Base-by-base conservation (phyloP, 2,329 filamentous ascomycete species). In the Talaromyces sp. region DNA sequence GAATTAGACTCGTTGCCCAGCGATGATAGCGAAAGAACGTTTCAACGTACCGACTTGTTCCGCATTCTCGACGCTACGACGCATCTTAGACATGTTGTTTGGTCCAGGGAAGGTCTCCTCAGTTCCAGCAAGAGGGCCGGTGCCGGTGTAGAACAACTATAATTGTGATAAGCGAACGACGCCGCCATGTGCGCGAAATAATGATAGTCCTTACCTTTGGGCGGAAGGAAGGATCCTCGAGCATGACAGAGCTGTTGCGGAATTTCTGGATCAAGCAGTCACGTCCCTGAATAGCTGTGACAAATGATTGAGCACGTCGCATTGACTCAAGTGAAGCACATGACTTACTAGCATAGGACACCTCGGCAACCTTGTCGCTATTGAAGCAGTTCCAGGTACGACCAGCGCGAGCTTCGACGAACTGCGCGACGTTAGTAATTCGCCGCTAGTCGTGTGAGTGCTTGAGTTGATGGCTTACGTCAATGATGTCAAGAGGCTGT, bases 231-330 rank as follows among this genome's bases (percentile, higher is more conserved):
- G 87, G 83, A 11, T 88, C 86, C 78, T 98, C 93, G 0, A 94
- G 83, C 92, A 98, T 97, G 35, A 99, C 93, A 0, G 92, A 94
- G 45, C 92, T 97, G 80, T 99, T 99, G 41, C 95, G 89, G 74
- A 99, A 99, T 75, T 98, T 97, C 76, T 96, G 91, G 7, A 97
- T 87, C 0, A 98, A 84, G 68, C 92, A 94, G 73, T 97, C 93
- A 68, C 90, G 90, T 54, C 95, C 95, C 81, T 99, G 95, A 66
- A 97, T 94, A 13, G 93, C 90, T 93, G 65, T 49, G 58, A 41
- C 61, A 22, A 13, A 10, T n/a, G 8, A 49, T 17, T 37, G 64
- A 56, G 52, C 5, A 37, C 39, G 19, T 10, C 11, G 31, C 17
- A 47, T 43, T 17, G 11, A 25, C 33, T 37, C 37, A 59, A 37